Conservation (phyloP, 2,329 filamentous ascomycete genomes). For the Zasmidium cellare region DNA sequence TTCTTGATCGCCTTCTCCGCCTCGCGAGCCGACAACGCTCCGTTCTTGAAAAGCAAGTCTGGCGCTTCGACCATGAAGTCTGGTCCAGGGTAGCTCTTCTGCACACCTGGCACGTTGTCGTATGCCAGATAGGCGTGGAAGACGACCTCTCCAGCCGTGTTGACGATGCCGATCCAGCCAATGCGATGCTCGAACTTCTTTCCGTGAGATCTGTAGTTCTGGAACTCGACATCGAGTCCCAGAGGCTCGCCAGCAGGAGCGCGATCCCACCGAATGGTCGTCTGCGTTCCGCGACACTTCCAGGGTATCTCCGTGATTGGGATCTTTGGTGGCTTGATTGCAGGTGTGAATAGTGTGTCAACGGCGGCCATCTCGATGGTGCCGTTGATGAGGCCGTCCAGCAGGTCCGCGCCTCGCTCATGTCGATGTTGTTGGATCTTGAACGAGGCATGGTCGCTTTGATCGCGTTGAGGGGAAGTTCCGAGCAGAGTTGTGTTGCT, state of each 20-base stretch:
- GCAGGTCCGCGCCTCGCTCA: no score
- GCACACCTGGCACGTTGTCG: background rate
- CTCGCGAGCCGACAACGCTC: constrained; percentile 5
- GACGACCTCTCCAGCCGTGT: constrained; percentile 15
- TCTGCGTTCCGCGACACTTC: constrained; percentile 12
- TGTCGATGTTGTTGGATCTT: no score
- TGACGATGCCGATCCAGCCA: constrained; percentile 16
- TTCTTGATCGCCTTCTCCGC: constrained; percentile 14
- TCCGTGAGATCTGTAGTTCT: constrained; percentile 5
- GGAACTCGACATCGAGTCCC: constrained; percentile 19
- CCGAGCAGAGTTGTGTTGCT: no score
- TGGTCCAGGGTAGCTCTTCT: constrained; percentile 2
- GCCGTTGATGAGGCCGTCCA: no score
- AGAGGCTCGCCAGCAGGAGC: constrained; percentile 11
- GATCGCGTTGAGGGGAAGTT: no score
- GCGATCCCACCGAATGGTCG: constrained; percentile 9
- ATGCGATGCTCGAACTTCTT: constrained; percentile 11
- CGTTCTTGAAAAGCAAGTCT: constrained; percentile 15
- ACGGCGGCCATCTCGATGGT: no score
- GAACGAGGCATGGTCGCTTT: no score
- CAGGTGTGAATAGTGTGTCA: no score
- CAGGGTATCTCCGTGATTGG: background rate
- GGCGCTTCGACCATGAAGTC: constrained; percentile 11
- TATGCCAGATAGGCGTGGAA: constrained; percentile 16
- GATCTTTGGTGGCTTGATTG: background rate